Evolutionary conservation across 768 basidiomycete genomes (phyloP).

Genomic region (Mycena maculata): DNA sequence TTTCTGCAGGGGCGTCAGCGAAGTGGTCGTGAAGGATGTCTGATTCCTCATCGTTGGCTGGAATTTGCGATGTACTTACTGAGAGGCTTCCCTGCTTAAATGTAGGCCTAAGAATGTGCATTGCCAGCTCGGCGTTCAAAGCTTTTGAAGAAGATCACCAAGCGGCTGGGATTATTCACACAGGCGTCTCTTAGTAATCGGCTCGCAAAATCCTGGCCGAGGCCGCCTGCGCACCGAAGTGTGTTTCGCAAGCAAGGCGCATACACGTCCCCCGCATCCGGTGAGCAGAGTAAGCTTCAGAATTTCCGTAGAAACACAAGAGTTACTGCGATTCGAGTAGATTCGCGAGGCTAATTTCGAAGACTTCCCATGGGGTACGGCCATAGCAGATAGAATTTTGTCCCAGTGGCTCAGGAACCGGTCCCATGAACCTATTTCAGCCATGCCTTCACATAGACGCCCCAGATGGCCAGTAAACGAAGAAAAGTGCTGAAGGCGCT

Average conservation of each 20-base stretch:
- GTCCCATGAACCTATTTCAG: too few relatives aligned
- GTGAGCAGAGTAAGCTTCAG: too few relatives aligned
- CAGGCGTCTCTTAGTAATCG: not conserved
- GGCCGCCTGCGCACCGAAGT: too few relatives aligned
- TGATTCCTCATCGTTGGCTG: not conserved
- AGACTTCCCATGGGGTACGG: not conserved
- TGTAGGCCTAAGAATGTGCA: not conserved
- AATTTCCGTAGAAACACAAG: too few relatives aligned
- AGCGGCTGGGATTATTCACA: constrained; percentile 7
- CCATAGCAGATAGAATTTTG: constrained; percentile 3
- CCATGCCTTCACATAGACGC: too few relatives aligned
- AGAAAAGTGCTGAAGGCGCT: too few relatives aligned
- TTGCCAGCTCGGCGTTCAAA: not conserved
- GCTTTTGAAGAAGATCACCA: not conserved
- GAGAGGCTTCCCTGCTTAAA: not conserved
- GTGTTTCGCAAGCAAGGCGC: too few relatives aligned
- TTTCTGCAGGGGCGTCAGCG: constrained; percentile 12
- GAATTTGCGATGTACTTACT: not conserved
- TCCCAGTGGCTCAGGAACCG: not conserved
- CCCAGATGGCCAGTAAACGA: too few relatives aligned
- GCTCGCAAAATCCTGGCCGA: not conserved
- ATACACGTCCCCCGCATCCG: too few relatives aligned
- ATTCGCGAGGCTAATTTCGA: not conserved
- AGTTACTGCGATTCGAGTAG: too few relatives aligned
- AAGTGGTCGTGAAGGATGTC: not conserved